These are phyloP conservation scores for Trichoderma hamatum DNA, from an alignment of 2,329 filamentous ascomycete species.

Conservation along the genomic window DNA sequence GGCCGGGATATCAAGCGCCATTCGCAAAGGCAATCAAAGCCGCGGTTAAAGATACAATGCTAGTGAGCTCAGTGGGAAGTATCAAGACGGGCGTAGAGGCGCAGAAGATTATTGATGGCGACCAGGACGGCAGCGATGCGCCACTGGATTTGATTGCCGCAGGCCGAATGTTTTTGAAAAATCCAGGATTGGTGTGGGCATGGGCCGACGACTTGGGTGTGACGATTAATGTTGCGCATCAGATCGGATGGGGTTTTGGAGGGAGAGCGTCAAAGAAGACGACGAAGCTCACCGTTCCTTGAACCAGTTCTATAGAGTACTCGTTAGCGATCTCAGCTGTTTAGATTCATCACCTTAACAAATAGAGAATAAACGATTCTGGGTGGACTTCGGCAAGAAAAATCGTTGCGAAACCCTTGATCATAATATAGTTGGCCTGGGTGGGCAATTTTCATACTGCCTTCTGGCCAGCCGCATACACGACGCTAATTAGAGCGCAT, in stretches of 20 bases:
- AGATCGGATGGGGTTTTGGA: slow-evolving; percentile 60
- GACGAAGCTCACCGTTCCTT: neutral
- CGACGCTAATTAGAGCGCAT: too few relatives aligned
- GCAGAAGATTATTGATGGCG: slow-evolving; percentile 49
- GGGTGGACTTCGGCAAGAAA: too few relatives aligned
- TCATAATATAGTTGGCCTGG: too few relatives aligned
- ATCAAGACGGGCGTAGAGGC: slow-evolving; percentile 51
- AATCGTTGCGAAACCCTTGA: too few relatives aligned
- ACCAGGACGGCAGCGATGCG: neutral
- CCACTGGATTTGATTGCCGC: slow-evolving; percentile 52
- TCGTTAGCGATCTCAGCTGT: too few relatives aligned
- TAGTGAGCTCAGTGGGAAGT: slow-evolving; percentile 52
- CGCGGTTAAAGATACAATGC: slow-evolving; percentile 63
- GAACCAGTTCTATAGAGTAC: neutral
- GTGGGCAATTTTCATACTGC: too few relatives aligned
- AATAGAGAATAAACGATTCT: too few relatives aligned
- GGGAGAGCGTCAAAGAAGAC: slow-evolving; percentile 31
- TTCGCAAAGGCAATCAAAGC: slow-evolving; percentile 73
- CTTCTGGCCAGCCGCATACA: too few relatives aligned
- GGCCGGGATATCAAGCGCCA: slow-evolving; percentile 70
- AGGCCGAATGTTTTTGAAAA: slow-evolving; percentile 60
- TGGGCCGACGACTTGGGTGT: slow-evolving; percentile 59
- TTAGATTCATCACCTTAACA: neutral
- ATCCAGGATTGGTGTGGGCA: slow-evolving; percentile 58
- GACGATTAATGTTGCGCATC: slow-evolving; percentile 51